A percentile compares a stretch with the other conserved stretches of the same genome.
Conservation (phyloP, 805 yeast species). For the Candida ortonii region DNA sequence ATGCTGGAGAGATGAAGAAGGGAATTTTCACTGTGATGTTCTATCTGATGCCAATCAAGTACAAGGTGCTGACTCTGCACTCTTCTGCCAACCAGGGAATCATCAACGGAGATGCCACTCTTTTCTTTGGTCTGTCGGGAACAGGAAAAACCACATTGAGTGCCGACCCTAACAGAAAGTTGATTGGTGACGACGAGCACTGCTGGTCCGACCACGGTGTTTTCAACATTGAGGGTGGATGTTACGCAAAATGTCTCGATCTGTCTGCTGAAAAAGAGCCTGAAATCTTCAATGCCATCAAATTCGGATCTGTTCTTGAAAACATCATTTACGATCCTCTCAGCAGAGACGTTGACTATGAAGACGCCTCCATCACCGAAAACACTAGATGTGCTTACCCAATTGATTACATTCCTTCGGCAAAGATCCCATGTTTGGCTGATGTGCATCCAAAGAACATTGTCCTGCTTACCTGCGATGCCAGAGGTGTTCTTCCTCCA, state of each 20-base stretch:
- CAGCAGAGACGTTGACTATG: conserved; percentile 82
- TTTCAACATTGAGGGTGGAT: conserved; percentile 98
- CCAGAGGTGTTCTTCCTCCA: conserved; percentile 97
- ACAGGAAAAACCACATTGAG: conserved; percentile 97
- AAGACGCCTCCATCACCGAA: conserved; percentile 80
- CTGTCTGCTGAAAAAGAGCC: conserved; percentile 92
- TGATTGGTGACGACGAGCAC: conserved; percentile 98
- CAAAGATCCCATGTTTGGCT: conserved; percentile 91
- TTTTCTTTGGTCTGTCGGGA: conserved; percentile 96
- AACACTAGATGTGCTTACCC: conserved; percentile 99
- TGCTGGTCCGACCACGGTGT: conserved; percentile 99
- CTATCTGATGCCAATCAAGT: conserved; percentile 94
- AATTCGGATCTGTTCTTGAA: conserved; percentile 91
- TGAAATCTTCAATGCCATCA: conserved; percentile 92
- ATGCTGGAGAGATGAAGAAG: conserved; percentile 99
- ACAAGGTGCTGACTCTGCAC: conserved; percentile 88
- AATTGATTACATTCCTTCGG: conserved; percentile 93
- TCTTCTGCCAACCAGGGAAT: conserved; percentile 93
- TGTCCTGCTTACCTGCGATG: conserved; percentile 92
- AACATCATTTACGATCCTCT: conserved; percentile 82
- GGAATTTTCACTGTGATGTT: conserved; percentile 99
- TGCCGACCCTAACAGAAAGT: conserved; percentile 90
- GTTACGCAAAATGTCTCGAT: conserved; percentile 96
- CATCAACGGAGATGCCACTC: conserved; percentile 78
- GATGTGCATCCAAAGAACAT: conserved; percentile 90